Evolutionary conservation across 2,329 filamentous ascomycete genomes (phyloP), one percentile per base, ranked within the genome.

Genomic region (Cyanodermella asteris): DNA sequence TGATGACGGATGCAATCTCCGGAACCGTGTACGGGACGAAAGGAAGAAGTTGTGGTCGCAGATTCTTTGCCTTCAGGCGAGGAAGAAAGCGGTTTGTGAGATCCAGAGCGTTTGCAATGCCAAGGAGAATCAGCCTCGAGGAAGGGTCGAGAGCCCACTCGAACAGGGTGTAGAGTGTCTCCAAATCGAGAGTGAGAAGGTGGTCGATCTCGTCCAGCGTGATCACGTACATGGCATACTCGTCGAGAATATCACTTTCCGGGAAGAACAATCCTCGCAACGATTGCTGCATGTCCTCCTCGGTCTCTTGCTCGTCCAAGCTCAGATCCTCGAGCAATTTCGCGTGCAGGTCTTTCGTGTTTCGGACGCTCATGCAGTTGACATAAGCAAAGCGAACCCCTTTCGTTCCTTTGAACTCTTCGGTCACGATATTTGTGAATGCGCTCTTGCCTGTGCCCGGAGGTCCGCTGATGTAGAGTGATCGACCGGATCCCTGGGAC

Each of bases 321-420:
- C 72, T 55, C 20, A 84, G 65, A 27, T 64, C 61, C 35, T 77
- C 70, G 8, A 84, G 51, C 11, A 97, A 55, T 12, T 72, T 82
- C 33, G 63, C 61, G 47, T 90, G 91, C 13, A 97, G 60, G 42
- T 93, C 82, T 35, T 69, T 71, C 3, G 81, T 77, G 17, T 70
- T 78, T 41, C 87, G 90, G 49, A 93, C 71, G 49, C 82, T 91
- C 71, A 93, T 93, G 50, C 87, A 97, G 46, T 97, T 97, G 57
- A 97, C 63, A 41, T 82, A 84, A 3, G 71, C 70, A 26, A 72
- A 69, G 38, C 66, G 69, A 26, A 87, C 55, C 4, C 47, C 47
- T 8, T 47, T 39, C 2, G 54, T 46, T 10, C 59, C 51, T 17
- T 54, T 51, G 24, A 72, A 50, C 21, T 67, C 56, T 23, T 65